Evolutionary conservation across 2,329 filamentous ascomycete species (phyloP).

Genomic region (Aureobasidium sp.): DNA sequence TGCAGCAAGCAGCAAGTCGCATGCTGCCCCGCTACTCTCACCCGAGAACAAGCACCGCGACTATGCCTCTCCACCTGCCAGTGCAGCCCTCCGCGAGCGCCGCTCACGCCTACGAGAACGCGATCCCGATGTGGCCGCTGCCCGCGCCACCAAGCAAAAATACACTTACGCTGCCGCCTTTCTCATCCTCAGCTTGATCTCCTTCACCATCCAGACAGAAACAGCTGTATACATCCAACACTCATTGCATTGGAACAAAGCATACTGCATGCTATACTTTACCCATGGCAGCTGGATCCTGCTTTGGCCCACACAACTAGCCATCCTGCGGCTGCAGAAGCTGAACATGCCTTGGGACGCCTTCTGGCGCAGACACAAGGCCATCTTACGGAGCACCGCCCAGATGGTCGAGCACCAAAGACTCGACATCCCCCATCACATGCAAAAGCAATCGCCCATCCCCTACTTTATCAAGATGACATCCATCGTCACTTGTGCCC

Average conservation of each 20-base stretch:
- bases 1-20: constrained; percentile 35
- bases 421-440: constrained; percentile 53
- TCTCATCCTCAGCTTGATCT: constrained; percentile 71
- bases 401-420: constrained; percentile 82
- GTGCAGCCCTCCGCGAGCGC: constrained; percentile 41
- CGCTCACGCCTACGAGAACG: constrained; percentile 59
- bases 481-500: constrained; percentile 70
- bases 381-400: constrained; percentile 57
- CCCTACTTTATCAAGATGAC: constrained; percentile 75
- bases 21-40: constrained; percentile 48
- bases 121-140: constrained; percentile 60
- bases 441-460: constrained; percentile 47
- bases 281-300: constrained; percentile 92
- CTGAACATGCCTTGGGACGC: constrained; percentile 69
- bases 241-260: constrained; percentile 88
- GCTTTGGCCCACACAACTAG: constrained; percentile 78
- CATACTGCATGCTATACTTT: constrained; percentile 97
- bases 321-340: constrained; percentile 73
- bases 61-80: constrained; percentile 32
- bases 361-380: constrained; percentile 74
- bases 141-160: constrained; percentile 64
- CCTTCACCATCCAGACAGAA: constrained; percentile 92
- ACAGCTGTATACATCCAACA: constrained; percentile 92
- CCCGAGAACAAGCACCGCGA: constrained; percentile 31
- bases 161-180: constrained; percentile 86